A percentile compares a stretch with the other conserved stretches of the same genome.
Conservation (phyloP, 805 yeast species). For the Schizosaccharomyces osmophilus region DNA sequence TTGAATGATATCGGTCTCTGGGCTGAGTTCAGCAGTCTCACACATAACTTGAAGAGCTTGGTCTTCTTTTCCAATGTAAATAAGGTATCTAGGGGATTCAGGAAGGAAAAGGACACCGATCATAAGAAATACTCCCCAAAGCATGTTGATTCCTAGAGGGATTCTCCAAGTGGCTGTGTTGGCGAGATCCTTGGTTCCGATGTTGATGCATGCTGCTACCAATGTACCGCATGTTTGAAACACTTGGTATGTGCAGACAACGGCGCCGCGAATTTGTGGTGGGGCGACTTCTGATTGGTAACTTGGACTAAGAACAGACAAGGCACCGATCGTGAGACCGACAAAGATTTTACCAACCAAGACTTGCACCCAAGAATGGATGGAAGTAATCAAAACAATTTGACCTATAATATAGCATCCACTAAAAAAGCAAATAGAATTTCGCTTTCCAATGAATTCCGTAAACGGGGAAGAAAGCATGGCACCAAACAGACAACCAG, state of each 20-base stretch:
- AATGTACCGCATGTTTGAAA: constrained; percentile 48
- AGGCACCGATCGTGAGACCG: constrained; percentile 52
- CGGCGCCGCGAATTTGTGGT: constrained; percentile 13
- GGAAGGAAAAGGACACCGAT: constrained; percentile 45
- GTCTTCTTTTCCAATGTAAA: constrained; percentile 31
- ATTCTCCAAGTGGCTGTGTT: constrained; percentile 35
- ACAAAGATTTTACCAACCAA: constrained; percentile 31
- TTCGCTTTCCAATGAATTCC: constrained; percentile 2
- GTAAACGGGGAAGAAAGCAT: constrained; percentile 4
- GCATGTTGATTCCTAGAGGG: constrained; percentile 42
- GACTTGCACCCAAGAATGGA: constrained; percentile 16
- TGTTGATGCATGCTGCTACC: constrained; percentile 42
- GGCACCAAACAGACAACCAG: constrained; percentile 4
- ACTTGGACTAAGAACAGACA: constrained; percentile 41
- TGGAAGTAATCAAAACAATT: constrained; percentile 1
- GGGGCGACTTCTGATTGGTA: constrained; percentile 27
- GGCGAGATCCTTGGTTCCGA: constrained; percentile 27
- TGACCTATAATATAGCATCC: constrained; percentile 1
- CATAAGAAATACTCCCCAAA: constrained; percentile 37
- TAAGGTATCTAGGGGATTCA: constrained; percentile 50
- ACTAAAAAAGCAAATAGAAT: constrained; percentile 3
- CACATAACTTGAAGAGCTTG: constrained; percentile 42
- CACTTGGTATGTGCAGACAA: constrained; percentile 24
- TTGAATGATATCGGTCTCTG: constrained; percentile 14
- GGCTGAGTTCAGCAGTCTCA: not conserved